These are phyloP conservation scores for Erythrobasidium yunnanense DNA, from an alignment of 768 basidiomycete genomes.

Conservation along the genomic window DNA sequence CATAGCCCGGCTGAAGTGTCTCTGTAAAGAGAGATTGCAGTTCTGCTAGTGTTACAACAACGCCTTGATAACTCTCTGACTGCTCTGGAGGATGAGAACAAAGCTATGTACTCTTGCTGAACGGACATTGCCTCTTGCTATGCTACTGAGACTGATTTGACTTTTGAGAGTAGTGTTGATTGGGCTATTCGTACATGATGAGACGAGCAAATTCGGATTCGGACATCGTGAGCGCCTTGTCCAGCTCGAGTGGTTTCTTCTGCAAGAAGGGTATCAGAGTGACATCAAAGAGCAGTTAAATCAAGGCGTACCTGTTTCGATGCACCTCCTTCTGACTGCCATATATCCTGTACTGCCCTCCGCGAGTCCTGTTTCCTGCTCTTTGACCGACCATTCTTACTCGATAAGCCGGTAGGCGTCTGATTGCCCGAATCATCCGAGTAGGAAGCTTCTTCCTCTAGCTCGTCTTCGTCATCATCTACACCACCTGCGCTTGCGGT, in stretches of 20 bases:
- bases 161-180: neutral
- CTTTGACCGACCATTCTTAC: neutral
- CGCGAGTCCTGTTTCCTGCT: neutral
- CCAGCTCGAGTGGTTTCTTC: neutral
- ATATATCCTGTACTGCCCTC: conserved; percentile 16
- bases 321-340: neutral
- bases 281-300: neutral
- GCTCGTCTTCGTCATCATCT: neutral
- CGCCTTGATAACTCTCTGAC: too few relatives aligned
- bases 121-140: too few relatives aligned
- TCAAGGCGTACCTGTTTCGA: neutral
- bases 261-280: neutral
- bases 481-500: conserved; percentile 8
- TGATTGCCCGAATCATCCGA: neutral
- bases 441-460: neutral
- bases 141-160: neutral
- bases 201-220: conserved; percentile 16
- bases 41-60: too few relatives aligned
- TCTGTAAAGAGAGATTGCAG: too few relatives aligned
- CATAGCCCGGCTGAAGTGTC: too few relatives aligned
- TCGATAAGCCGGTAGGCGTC: neutral
- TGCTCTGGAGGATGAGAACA: too few relatives aligned
- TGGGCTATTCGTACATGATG: neutral
- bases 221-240: conserved; percentile 11
- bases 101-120: too few relatives aligned